Conservation (phyloP, 2,329 filamentous ascomycete species). For the Xylariaceae sp. region DNA sequence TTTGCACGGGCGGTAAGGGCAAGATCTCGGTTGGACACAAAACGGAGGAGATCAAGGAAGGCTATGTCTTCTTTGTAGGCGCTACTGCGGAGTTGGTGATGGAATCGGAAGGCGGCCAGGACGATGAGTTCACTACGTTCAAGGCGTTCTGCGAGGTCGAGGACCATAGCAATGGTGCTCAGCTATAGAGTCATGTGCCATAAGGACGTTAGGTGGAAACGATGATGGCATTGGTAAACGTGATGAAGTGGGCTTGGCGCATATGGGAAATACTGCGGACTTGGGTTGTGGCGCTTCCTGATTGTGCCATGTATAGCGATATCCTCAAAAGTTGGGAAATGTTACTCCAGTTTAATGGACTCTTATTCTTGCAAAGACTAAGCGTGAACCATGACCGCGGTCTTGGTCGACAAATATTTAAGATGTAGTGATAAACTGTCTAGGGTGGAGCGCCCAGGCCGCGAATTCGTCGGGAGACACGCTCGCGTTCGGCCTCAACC, state of each 20-base stretch:
- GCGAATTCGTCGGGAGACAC: too few relatives aligned
- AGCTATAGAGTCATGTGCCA: neutral
- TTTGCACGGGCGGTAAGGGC: constrained; percentile 80
- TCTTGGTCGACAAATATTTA: too few relatives aligned
- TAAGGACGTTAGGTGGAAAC: too few relatives aligned
- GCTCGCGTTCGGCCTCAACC: too few relatives aligned
- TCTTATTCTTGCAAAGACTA: too few relatives aligned
- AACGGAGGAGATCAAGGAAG: constrained; percentile 66
- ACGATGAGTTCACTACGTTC: constrained; percentile 78
- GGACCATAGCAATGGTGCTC: constrained; percentile 33
- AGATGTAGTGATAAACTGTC: too few relatives aligned
- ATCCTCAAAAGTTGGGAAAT: neutral
- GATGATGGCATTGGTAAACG: too few relatives aligned
- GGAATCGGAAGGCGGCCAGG: constrained; percentile 57
- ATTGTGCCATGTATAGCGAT: neutral
- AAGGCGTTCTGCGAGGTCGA: constrained; percentile 90
- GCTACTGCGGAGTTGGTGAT: constrained; percentile 80
- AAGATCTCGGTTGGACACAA: constrained; percentile 83
- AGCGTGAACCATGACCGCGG: too few relatives aligned
- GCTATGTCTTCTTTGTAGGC: constrained; percentile 79
- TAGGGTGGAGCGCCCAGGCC: too few relatives aligned
- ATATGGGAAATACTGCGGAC: neutral
- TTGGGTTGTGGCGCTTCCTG: neutral
- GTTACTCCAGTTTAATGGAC: neutral
- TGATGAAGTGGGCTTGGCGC: too few relatives aligned